These are phyloP conservation scores for Lactarius indigo DNA, from an alignment of 768 basidiomycete species.

Conservation along the genomic window DNA sequence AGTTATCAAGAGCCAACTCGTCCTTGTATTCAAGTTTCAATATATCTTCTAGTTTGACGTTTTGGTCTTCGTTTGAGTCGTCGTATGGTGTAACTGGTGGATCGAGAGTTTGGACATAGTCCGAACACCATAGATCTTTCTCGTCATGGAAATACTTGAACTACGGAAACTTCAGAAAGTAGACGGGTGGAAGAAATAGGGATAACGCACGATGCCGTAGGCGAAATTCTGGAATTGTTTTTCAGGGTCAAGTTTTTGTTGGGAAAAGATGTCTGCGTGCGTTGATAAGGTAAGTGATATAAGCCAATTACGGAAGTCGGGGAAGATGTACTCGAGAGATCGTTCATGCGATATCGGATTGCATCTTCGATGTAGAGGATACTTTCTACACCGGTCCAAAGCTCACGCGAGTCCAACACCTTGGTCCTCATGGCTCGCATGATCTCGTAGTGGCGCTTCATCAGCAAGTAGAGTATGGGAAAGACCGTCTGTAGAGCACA, in stretches of 20 bases:
- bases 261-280: slow-evolving; percentile 24
- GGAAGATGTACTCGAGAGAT: slow-evolving; percentile 3
- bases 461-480: slow-evolving; percentile 22
- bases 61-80: slow-evolving; percentile 14
- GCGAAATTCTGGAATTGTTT: slow-evolving; percentile 28
- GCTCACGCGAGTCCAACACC: slow-evolving; percentile 8
- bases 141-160: slow-evolving; percentile 9
- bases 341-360: slow-evolving; percentile 4
- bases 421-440: slow-evolving; percentile 16
- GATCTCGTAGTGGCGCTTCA: slow-evolving; percentile 27
- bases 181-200: not conserved
- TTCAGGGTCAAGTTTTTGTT: slow-evolving; percentile 26
- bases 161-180: slow-evolving; percentile 2
- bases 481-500: slow-evolving; percentile 11
- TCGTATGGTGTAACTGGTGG: not conserved
- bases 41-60: slow-evolving; percentile 9
- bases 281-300: not conserved
- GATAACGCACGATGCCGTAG: slow-evolving; percentile 22
- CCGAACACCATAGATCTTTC: slow-evolving; percentile 3
- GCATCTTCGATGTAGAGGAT: not conserved
- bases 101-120: not conserved
- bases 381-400: not conserved
- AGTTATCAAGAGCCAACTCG: slow-evolving; percentile 3
- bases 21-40: slow-evolving; percentile 1
- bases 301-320: too few species aligned